A percentile compares a stretch with the other conserved stretches of the same genome.
Evolutionary conservation across 1,139 yeast species (phyloP).

Genomic region (Hansenula lynferdii): DNA sequence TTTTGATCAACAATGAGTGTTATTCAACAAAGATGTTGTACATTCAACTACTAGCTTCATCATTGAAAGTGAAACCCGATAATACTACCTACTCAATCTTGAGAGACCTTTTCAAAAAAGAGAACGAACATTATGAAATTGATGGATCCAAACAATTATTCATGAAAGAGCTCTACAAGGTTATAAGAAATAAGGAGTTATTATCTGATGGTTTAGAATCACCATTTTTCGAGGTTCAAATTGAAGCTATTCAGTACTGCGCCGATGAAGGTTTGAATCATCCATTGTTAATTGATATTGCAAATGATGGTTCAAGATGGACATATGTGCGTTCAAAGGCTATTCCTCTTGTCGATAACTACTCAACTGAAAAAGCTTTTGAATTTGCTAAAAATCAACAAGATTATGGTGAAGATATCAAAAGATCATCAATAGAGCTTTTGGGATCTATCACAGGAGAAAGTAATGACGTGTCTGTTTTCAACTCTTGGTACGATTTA

Average conservation of each 20-base stretch:
- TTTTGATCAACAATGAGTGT: slow-evolving; percentile 26
- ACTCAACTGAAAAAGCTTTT: slow-evolving; percentile 12
- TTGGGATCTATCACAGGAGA: slow-evolving; percentile 39
- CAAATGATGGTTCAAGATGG: slow-evolving; percentile 15
- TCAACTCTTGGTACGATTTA: slow-evolving; percentile 28
- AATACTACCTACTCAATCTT: too few relatives aligned
- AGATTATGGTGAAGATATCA: slow-evolving; percentile 39
- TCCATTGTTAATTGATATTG: slow-evolving; percentile 12
- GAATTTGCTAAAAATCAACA: slow-evolving; percentile 21
- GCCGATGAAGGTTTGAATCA: slow-evolving; percentile 4
- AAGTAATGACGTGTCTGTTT: slow-evolving; percentile 9
- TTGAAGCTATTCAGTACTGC: slow-evolving; percentile 34
- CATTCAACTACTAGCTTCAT: slow-evolving; percentile 26
- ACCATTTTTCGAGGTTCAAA: slow-evolving; percentile 45
- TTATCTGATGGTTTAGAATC: slow-evolving; percentile 31
- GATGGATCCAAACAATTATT: slow-evolving; percentile 45
- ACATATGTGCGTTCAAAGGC: slow-evolving; percentile 14
- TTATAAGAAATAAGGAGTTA: slow-evolving; percentile 24
- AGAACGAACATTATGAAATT: slow-evolving; percentile 19
- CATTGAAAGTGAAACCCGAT: too few relatives aligned
- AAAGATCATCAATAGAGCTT: slow-evolving; percentile 42
- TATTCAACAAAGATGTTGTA: slow-evolving; percentile 34
- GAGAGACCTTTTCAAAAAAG: slow-evolving; percentile 27
- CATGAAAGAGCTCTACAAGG: slow-evolving; percentile 27
- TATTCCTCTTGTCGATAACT: slow-evolving; percentile 15